Conservation (phyloP, 306 rosid genomes). For the Quercus glauca region DNA sequence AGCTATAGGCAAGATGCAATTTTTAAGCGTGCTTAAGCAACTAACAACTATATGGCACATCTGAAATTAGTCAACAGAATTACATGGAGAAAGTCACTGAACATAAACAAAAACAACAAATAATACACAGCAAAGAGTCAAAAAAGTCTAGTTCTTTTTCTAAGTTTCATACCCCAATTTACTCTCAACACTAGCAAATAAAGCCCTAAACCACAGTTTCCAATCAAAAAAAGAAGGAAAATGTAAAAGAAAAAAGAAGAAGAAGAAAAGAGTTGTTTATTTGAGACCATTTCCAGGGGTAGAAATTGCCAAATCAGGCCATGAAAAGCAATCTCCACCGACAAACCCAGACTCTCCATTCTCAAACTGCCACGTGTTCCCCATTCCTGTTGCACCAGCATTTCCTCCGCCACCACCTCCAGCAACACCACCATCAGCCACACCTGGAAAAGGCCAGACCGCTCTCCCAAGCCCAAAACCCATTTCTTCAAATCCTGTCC, state of each 20-base stretch:
- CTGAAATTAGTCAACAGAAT: slow-evolving; percentile 4
- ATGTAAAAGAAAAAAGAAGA: not conserved
- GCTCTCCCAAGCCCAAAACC: slow-evolving; percentile 61
- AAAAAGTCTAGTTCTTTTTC: slow-evolving; percentile 25
- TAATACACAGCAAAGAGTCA: not conserved
- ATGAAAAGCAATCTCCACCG: slow-evolving; percentile 72
- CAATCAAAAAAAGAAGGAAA: slow-evolving; percentile 1
- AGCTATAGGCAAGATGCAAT: not conserved
- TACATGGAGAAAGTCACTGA: slow-evolving; percentile 13
- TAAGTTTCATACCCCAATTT: slow-evolving; percentile 24
- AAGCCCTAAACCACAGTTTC: slow-evolving; percentile 13
- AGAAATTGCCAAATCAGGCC: slow-evolving; percentile 92
- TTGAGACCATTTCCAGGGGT: slow-evolving; percentile 80
- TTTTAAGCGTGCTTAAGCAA: not conserved
- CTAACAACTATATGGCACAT: not conserved
- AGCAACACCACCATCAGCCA: slow-evolving; percentile 41
- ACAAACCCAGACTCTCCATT: slow-evolving; percentile 58
- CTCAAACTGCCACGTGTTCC: slow-evolving; percentile 75
- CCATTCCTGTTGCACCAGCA: slow-evolving; percentile 34
- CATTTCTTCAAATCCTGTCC: slow-evolving; percentile 62
- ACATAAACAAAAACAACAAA: slow-evolving; percentile 2
- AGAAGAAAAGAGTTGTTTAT: slow-evolving; percentile 21
- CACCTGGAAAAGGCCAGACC: slow-evolving; percentile 64
- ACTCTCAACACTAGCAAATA: slow-evolving; percentile 26
- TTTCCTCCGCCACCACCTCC: slow-evolving; percentile 15